Percentiles rank a stretch among this genome's conserved stretches.
These are phyloP conservation scores for Gardenia jasminoides DNA, from an alignment of 257 asterid species.

Conservation along the genomic window DNA sequence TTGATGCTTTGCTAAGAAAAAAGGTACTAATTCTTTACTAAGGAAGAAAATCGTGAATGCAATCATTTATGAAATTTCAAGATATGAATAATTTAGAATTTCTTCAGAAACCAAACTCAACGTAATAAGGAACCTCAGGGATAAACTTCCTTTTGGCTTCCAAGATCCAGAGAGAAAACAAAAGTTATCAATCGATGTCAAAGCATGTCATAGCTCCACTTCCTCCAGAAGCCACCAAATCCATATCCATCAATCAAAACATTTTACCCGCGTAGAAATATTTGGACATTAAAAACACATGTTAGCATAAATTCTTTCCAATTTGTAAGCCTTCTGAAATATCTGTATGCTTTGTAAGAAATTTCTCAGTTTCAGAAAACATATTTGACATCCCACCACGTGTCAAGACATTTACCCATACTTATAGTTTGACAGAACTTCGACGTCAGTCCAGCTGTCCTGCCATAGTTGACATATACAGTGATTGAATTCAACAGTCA, in stretches of 20 bases:
- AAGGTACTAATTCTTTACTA: too few relatives aligned
- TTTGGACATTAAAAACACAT: neutral
- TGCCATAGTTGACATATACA: too few relatives aligned
- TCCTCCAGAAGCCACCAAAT: neutral
- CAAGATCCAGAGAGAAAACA: neutral
- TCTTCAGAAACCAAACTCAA: neutral
- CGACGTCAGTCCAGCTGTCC: neutral
- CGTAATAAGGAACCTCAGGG: neutral
- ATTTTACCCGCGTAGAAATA: neutral
- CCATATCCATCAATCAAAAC: neutral
- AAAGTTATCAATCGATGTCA: neutral
- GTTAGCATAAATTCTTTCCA: neutral
- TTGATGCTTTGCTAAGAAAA: neutral
- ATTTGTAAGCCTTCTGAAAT: neutral
- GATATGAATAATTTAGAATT: neutral
- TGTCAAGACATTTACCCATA: neutral
- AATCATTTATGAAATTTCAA: neutral
- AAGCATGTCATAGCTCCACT: neutral
- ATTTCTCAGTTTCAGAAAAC: neutral
- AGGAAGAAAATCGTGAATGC: neutral
- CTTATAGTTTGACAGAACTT: neutral
- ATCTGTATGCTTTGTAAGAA: neutral
- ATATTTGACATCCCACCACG: neutral
- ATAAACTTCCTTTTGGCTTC: neutral
- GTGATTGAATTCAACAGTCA: neutral